A percentile compares a stretch with the other conserved stretches of the same genome.
Evolutionary conservation across 2,329 filamentous ascomycete species (phyloP).

Genomic region (Pseudonectria buxi): DNA sequence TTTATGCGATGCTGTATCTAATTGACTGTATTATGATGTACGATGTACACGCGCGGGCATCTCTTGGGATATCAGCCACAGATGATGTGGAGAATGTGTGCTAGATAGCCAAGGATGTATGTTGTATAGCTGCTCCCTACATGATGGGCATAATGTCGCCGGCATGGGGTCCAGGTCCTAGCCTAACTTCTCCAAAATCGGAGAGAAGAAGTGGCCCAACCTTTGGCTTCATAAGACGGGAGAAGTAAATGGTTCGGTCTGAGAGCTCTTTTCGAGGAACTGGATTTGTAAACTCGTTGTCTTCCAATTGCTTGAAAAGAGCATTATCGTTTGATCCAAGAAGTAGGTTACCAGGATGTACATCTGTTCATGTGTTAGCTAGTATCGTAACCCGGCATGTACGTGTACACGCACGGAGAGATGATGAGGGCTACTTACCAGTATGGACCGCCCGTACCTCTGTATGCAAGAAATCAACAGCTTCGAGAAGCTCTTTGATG

Average conservation of each 20-base stretch:
- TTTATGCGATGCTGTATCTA: no score
- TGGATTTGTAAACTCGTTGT: slow-evolving; percentile 17
- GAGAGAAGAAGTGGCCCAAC: slow-evolving; percentile 19
- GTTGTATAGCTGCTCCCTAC: no score
- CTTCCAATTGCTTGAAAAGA: slow-evolving; percentile 14
- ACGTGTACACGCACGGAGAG: neutral
- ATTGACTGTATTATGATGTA: no score
- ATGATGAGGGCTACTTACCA: slow-evolving; percentile 16
- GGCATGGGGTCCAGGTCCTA: slow-evolving; percentile 18
- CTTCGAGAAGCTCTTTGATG: slow-evolving; percentile 23
- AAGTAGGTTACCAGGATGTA: slow-evolving; percentile 21
- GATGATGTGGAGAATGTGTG: no score
- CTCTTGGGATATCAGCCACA: no score
- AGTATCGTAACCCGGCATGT: neutral
- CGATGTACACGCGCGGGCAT: no score
- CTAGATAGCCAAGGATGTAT: no score
- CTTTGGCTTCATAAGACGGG: slow-evolving; percentile 18
- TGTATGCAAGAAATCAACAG: slow-evolving; percentile 29
- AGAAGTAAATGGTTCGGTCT: slow-evolving; percentile 20
- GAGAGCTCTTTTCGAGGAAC: slow-evolving; percentile 13
- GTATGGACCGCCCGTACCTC: slow-evolving; percentile 26
- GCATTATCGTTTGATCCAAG: slow-evolving; percentile 16
- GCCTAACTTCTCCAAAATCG: slow-evolving; percentile 23
- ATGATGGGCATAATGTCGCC: slow-evolving; percentile 24
- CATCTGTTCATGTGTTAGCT: slow-evolving; percentile 9